Evolutionary conservation across 306 rosid genomes (phyloP), one percentile per base, ranked within the genome.

Genomic region (Prunus campanulata): DNA sequence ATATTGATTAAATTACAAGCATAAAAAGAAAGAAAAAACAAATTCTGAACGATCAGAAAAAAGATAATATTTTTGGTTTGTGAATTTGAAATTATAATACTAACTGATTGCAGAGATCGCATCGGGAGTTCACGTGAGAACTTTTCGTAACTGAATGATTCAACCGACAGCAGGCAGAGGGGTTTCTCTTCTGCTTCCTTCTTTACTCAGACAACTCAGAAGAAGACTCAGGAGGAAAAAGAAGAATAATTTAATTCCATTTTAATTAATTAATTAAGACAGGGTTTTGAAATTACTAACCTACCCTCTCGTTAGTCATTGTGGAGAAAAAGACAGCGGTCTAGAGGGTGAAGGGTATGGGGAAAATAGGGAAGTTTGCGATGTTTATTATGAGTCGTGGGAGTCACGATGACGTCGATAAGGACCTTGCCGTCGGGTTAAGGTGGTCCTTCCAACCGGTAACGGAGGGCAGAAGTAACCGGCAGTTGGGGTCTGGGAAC

Each of bases 321-420:
- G 0, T 0, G 18, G 29, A 2, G 1, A 24, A 39, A 18, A 4
- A 0, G 11, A 39, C 44, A 65, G 52, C 5, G 32, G 12, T 11
- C 0, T 0, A 3, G 2, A 0, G 5, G 8, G 12, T 0, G 1
- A 29, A 52, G 83, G 74, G 75, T 70, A 56, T 22, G 55, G 11
- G 79, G 74, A 3, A 74, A 69, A 29, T 6, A 22, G 0, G 6
- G 52, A 3, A 10, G 2, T 1, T 12, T 18, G 13, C 51, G 30
- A 18, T 48, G 73, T 30, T 64, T 11, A 2, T 25, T 48, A 35
- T 48, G 39, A 7, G 16, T 72, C 48, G 75, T 30, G 59, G 18
- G 8, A 46, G 56, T 76, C 50, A 49, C 74, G 64, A 54, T 60
- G 79, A 82, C 77, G 70, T 65, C 54, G 79, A 73, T 57, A 13